Base-by-base conservation (phyloP, 768 basidiomycete genomes). In the Terana coerulea region DNA sequence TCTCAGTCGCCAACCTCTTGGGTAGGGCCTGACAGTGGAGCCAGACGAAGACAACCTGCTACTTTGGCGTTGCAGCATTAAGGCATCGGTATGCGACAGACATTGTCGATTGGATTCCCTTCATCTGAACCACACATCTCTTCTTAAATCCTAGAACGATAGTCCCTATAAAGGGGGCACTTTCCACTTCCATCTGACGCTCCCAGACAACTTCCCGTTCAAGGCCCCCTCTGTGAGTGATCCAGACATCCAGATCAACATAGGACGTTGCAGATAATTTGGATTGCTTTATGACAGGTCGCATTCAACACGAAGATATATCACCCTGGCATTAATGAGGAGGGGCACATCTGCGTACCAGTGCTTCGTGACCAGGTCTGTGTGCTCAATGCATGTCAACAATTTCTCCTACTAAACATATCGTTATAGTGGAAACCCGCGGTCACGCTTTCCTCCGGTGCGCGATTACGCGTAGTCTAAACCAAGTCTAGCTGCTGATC, bases 321-420 rank as follows among this genome's bases (percentile, higher is more conserved):
- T 64, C 91, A 93, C 67, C 91, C 91, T 24, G 91, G 91, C 31
- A 88, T 93, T 65, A 91, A 93, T 56, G 91, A 92, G 51, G 89
- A 93, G 64, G 91, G 91, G 29, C 75, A 79, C 21, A 92, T 93
- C 51, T 93, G 91, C 64, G 81, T 93, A 28, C 86, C 90, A 29
- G 77, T 93, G 41, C 76, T 93, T 46, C 80, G 87, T 60, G 91
- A 93, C 65, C 88, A 91, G 72, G 90, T 87, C 56, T 47, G 84
- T 57, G 37, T 36, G 17, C 14, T 26, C 10, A 17, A 15, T 10
- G 10, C 14, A 14, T 26, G 15, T 47, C 39, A 31, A 14, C 42
- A n/a, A 24, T 28, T 19, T 40, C 24, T 15, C 33, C 26, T 28
- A 17, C 39, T 43, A 25, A 14, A 14, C 8, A 11, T 9, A 25